These are phyloP conservation scores for Aureobasidium pullulans DNA, from an alignment of 2,329 filamentous ascomycete species.

Conservation along the genomic window DNA sequence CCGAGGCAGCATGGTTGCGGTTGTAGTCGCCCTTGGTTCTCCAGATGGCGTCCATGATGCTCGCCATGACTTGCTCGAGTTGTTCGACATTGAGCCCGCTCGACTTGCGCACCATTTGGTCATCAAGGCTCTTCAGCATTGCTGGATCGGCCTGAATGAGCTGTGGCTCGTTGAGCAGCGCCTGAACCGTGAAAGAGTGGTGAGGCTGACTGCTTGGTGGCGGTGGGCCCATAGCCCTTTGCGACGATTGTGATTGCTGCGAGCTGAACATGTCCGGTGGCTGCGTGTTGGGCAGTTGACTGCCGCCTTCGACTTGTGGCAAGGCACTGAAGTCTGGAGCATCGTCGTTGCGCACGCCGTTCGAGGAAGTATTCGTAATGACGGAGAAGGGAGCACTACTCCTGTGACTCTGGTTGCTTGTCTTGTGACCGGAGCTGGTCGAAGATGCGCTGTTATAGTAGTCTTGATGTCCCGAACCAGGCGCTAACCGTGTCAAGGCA, in stretches of 20 bases:
- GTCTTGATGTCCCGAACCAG: slow-evolving; percentile 52
- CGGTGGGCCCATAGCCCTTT: slow-evolving; percentile 28
- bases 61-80: slow-evolving; percentile 84
- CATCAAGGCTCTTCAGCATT: slow-evolving; percentile 52
- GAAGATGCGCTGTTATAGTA: slow-evolving; percentile 83
- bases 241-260: slow-evolving; percentile 27
- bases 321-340: slow-evolving; percentile 49
- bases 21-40: slow-evolving; percentile 72
- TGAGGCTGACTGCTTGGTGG: slow-evolving; percentile 20
- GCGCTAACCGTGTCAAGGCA: slow-evolving; percentile 51
- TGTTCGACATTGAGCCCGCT: slow-evolving; percentile 84
- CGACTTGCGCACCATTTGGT: slow-evolving; percentile 58
- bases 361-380: slow-evolving; percentile 39
- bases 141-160: slow-evolving; percentile 39
- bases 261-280: slow-evolving; percentile 32
- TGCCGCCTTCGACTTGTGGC: slow-evolving; percentile 42
- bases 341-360: slow-evolving; percentile 47
- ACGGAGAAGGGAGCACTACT: slow-evolving; percentile 46
- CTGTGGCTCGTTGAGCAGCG: slow-evolving; percentile 34
- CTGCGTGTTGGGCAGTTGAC: slow-evolving; percentile 59
- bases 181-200: slow-evolving; percentile 27
- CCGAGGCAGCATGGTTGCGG: slow-evolving; percentile 61
- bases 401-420: slow-evolving; percentile 41
- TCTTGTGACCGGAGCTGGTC: slow-evolving; percentile 73
- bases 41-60: slow-evolving; percentile 89